Conservation (phyloP, 768 basidiomycete genomes). For the Agaricus sinodeliciosus region DNA sequence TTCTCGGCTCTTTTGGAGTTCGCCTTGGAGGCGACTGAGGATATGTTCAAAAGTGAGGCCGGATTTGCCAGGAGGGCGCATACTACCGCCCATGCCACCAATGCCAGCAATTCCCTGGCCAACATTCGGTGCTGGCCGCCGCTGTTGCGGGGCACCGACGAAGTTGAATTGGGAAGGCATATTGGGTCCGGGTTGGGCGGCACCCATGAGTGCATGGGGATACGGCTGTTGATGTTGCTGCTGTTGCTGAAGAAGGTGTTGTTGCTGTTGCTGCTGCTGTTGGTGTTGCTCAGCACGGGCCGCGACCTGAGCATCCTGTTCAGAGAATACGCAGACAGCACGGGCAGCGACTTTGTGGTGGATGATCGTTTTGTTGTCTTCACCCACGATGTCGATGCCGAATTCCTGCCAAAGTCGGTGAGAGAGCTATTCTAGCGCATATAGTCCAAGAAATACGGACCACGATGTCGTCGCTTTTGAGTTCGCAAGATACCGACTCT, state of each 20-base stretch:
- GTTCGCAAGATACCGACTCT: slow-evolving; percentile 89
- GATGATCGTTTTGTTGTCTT: slow-evolving; percentile 96
- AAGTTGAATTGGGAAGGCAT: slow-evolving; percentile 14
- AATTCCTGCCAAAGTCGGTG: slow-evolving; percentile 64
- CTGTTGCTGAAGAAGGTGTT: slow-evolving; percentile 23
- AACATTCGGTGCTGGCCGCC: slow-evolving; percentile 34
- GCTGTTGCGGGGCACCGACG: slow-evolving; percentile 33
- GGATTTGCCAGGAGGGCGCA: slow-evolving; percentile 72
- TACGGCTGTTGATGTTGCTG: slow-evolving; percentile 11
- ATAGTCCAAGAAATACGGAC: slow-evolving; percentile 40
- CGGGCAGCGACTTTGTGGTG: slow-evolving; percentile 98
- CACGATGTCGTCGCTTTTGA: slow-evolving; percentile 93
- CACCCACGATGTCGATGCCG: slow-evolving; percentile 97
- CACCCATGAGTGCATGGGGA: slow-evolving; percentile 9
- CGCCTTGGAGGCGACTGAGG: slow-evolving; percentile 79
- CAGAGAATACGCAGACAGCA: slow-evolving; percentile 80
- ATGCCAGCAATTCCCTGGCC: slow-evolving; percentile 43
- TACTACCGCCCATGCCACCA: slow-evolving; percentile 71
- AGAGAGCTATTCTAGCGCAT: slow-evolving; percentile 9
- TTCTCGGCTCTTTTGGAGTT: slow-evolving; percentile 93
- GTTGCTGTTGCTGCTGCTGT: slow-evolving; percentile 38
- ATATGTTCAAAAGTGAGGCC: slow-evolving; percentile 92
- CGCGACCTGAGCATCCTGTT: slow-evolving; percentile 77
- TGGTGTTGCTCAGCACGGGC: slow-evolving; percentile 66
- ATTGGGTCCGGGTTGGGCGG: slow-evolving; percentile 10